Base-by-base conservation (phyloP, 2,329 filamentous ascomycete species). In the Fusarium pininemorale region DNA sequence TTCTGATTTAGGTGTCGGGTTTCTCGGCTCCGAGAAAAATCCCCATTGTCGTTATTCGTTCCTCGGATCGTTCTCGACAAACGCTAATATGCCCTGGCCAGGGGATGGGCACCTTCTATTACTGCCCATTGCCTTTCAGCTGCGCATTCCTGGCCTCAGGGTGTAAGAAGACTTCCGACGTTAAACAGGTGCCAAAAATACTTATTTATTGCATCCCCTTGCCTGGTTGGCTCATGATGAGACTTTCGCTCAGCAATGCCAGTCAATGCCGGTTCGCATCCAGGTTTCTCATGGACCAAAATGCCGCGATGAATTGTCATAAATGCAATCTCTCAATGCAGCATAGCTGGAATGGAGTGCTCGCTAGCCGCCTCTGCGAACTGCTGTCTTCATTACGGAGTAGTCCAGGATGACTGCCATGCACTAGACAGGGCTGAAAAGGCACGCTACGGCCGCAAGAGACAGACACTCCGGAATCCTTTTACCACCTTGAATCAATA, bases 341-440 rank as follows among this genome's bases (percentile, higher is more conserved):
- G 54, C 51, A 70, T 58, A 58, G 66, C 24, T 26, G 47, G 18
- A 67, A 71, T 74, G 51, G 30, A 63, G 63, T 74, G 62, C 45
- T 64, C 61, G 32, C 56, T 45, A 39, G 18, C 32, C 54, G 24
- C 42, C 39, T 70, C 26, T 42, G 41, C 48, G 47, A 71, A 50
- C 45, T 63, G 45, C 61, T 71, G 61, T 48, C 53, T 69, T 37
- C 32, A 47, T 67, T 35, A 35, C 32, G 14, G 32, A 35, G 32
- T 57, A 35, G 62, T 71, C 51, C 15, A 50, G 26, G 12, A 53
- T 45, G 42, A 53, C 42, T 50, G 47, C 58, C 55, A 66, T 50
- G 44, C 41, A 42, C 53, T 76, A 66, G 72, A 63, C 73, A 77
- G 75, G 75, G 75, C 75, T 77, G 75, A 77, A 55, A 54, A 39